Base-by-base conservation (phyloP, 2,329 filamentous ascomycete species). In the Cladosporium sp. region DNA sequence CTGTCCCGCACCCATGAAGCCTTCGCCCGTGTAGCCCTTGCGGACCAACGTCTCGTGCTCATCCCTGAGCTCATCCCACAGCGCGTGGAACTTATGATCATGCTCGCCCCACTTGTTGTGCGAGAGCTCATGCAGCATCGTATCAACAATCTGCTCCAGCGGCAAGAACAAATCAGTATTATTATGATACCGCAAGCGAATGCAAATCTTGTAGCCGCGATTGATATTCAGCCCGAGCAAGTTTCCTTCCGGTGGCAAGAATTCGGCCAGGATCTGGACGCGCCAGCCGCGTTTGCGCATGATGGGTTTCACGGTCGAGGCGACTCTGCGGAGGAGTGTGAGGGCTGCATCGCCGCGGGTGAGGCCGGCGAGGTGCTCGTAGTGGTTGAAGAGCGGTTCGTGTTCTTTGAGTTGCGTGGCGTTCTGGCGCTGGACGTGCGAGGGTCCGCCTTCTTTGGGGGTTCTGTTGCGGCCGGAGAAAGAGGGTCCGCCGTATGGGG, bases 91-190 rank as follows among this genome's bases (percentile, higher is more conserved):
- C 39, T 90, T 85, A 56, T 83, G 84, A 74, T 97, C 88, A 76
- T 98, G 94, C 1, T 91, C 91, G 0, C 92, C 92, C 76, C 90
- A 88, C 13, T 92, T 86, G 69, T 91, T 97, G 74, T 98, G 94
- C n/a, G 88, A 89, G 2, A 98, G 86, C 82, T 98, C 94, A 76
- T 98, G 94, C 23, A 98, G 86, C 88, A 98, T 91, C 0, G 94
- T 98, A 77, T 97, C 93, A 51, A 92, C 84, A 8, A 97, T 85
- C 69, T 91, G 83, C 74, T 97, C 92, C 65, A 93, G 80, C 1
- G 91, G 89, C 23, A 97, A 78, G 73, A 98, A 98, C 71, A 92
- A 88, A 46, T 82, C 87, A 11, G 86, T 84, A 75, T 96, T 91
- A 71, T 86, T 83, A 6, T 91, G 82, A 77, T 95, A 89, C 64